Evolutionary conservation across 1,139 yeast genomes (phyloP).

Genomic region (Yamadazyma dushanensis): DNA sequence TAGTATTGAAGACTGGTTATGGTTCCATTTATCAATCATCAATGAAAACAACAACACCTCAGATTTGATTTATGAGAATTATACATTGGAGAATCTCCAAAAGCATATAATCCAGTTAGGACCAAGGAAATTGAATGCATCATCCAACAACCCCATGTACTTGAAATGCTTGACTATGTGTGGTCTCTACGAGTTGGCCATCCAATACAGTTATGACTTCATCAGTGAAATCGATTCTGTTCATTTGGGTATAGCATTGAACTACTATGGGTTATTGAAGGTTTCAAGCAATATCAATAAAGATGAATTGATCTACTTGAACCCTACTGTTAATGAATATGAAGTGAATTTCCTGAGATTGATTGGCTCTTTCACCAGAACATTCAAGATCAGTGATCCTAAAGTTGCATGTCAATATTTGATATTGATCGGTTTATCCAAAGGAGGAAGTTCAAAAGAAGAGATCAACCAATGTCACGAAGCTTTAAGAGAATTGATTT

Average conservation of each 20-base stretch:
- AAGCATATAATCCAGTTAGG: slow-evolving; percentile 72
- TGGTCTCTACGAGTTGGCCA: slow-evolving; percentile 83
- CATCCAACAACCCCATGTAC: slow-evolving; percentile 70
- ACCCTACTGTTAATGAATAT: slow-evolving; percentile 34
- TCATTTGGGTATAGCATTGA: slow-evolving; percentile 81
- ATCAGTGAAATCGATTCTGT: slow-evolving; percentile 83
- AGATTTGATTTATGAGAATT: slow-evolving; percentile 65
- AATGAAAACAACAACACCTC: slow-evolving; percentile 40
- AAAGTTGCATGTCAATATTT: slow-evolving; percentile 88
- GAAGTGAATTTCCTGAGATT: slow-evolving; percentile 59
- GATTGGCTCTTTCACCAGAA: slow-evolving; percentile 71
- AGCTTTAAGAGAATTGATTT: slow-evolving; percentile 78
- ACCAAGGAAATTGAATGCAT: slow-evolving; percentile 63
- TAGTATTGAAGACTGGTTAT: slow-evolving; percentile 94
- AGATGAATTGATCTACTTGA: slow-evolving; percentile 31
- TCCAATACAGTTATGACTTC: slow-evolving; percentile 62
- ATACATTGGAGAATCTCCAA: slow-evolving; percentile 74
- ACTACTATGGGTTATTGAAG: slow-evolving; percentile 70
- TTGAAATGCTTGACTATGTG: slow-evolving; percentile 71
- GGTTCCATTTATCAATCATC: slow-evolving; percentile 84
- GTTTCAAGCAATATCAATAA: slow-evolving; percentile 36
- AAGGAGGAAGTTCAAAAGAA: slow-evolving; percentile 36
- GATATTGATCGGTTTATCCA: slow-evolving; percentile 62
- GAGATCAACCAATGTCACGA: slow-evolving; percentile 69
- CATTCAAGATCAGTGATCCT: slow-evolving; percentile 84